Conservation (phyloP, 768 basidiomycete species). For the Mycena maculata region DNA sequence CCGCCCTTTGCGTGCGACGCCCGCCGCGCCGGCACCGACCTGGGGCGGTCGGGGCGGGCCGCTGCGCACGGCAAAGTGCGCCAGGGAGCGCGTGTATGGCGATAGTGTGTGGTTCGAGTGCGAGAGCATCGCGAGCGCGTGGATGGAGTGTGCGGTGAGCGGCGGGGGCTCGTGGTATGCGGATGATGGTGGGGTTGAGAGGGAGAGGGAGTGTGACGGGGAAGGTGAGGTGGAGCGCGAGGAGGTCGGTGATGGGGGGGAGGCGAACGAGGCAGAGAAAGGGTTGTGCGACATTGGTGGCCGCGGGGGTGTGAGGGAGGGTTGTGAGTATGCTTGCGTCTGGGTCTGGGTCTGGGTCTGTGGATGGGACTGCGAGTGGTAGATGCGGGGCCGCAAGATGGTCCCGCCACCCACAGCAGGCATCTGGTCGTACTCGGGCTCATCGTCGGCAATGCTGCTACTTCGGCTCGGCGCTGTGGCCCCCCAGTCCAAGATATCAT, state of each 20-base stretch:
- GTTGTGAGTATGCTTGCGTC: slow-evolving; percentile 21
- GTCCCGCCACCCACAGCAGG: slow-evolving; percentile 94
- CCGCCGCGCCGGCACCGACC: slow-evolving; percentile 7
- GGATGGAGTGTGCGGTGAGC: slow-evolving; percentile 78
- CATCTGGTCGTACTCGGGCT: slow-evolving; percentile 84
- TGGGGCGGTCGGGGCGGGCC: slow-evolving; percentile 70
- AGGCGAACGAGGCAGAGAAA: slow-evolving; percentile 33
- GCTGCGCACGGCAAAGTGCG: slow-evolving; percentile 93
- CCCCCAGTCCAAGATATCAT: slow-evolving; percentile 80
- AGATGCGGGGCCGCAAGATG: slow-evolving; percentile 85
- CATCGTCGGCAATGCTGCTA: slow-evolving; percentile 52
- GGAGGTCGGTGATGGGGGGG: slow-evolving; percentile 28
- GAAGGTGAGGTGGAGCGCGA: slow-evolving; percentile 33
- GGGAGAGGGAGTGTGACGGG: slow-evolving; percentile 34
- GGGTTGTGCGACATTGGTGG: slow-evolving; percentile 35
- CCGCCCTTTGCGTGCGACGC: slow-evolving; percentile 27
- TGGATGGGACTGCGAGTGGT: slow-evolving; percentile 90
- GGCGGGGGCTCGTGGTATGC: slow-evolving; percentile 64
- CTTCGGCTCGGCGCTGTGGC: slow-evolving; percentile 50
- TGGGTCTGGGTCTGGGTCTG: slow-evolving; percentile 46
- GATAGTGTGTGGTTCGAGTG: slow-evolving; percentile 94
- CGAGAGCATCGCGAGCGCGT: slow-evolving; percentile 87
- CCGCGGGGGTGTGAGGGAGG: slow-evolving; percentile 36
- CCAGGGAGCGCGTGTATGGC: slow-evolving; percentile 90
- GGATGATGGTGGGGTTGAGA: slow-evolving; percentile 36